Conservation (phyloP, 2,329 filamentous ascomycete genomes). For the Parascedosporium putredinis region DNA sequence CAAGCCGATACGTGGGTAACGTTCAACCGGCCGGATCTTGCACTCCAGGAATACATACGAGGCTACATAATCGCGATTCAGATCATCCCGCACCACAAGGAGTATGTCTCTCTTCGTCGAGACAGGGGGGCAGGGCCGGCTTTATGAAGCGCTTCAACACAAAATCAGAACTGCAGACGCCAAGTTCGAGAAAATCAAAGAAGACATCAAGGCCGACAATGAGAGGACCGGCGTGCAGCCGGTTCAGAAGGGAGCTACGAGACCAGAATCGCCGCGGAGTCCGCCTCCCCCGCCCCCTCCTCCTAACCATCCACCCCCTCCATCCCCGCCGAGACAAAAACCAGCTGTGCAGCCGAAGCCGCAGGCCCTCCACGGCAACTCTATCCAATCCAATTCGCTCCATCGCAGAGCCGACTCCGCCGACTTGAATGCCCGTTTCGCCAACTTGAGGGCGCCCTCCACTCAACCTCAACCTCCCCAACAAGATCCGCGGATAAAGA, state of each 20-base stretch:
- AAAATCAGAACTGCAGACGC: conserved; percentile 36
- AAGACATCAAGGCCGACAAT: conserved; percentile 53
- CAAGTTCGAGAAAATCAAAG: conserved; percentile 47
- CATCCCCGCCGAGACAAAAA: conserved; percentile 24
- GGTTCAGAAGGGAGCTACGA: conserved; percentile 10
- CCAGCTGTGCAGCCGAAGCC: conserved; percentile 56
- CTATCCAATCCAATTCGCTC: conserved; percentile 12
- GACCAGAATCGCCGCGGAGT: neutral
- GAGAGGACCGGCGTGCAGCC: conserved; percentile 47
- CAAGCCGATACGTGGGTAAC: conserved; percentile 52
- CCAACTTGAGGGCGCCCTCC: conserved; percentile 38
- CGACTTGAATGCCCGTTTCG: conserved; percentile 47
- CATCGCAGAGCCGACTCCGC: conserved; percentile 14
- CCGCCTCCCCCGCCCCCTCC: neutral
- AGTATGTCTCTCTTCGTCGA: conserved; percentile 55
- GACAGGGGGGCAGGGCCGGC: conserved; percentile 37
- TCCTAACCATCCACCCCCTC: conserved; percentile 9
- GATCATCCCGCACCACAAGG: conserved; percentile 63
- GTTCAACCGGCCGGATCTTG: conserved; percentile 59
- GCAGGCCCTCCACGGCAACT: conserved; percentile 52
- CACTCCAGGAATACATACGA: conserved; percentile 74
- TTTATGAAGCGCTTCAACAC: conserved; percentile 39
- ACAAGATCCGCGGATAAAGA: conserved; percentile 44
- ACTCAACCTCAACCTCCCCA: conserved; percentile 17
- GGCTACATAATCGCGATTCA: conserved; percentile 72